phyloP scores from a whole-genome alignment of 495 filamentous ascomycete species.

The Penicillium desertorum region DNA sequence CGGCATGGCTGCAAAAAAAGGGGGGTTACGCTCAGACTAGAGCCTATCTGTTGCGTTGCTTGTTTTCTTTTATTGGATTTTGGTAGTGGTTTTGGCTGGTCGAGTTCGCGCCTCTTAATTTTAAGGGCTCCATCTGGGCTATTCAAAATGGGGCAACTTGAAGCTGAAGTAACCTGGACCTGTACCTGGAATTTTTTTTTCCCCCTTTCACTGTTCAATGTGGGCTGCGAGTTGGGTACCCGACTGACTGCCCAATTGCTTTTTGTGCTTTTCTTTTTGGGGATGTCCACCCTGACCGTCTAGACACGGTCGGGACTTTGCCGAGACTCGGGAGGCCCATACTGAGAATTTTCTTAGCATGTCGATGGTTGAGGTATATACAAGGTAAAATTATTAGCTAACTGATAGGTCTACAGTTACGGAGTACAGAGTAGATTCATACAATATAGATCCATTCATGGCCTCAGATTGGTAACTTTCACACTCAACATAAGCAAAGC shows the following conservation, averaged over 20 bases:
- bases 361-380: background rate
- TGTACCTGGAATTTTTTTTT: background rate
- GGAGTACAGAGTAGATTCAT: background rate
- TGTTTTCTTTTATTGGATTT: constrained; percentile 12
- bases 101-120: constrained; percentile 13
- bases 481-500: background rate
- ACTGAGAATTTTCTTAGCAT: background rate
- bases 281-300: background rate
- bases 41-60: constrained; percentile 14
- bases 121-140: constrained; percentile 15
- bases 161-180: background rate
- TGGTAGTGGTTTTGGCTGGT: background rate
- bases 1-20: constrained; percentile 24
- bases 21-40: constrained; percentile 14
- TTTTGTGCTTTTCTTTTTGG: background rate
- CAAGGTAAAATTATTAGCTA: background rate
- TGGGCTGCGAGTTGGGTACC: constrained; percentile 7
- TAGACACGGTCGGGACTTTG: constrained; percentile 1
- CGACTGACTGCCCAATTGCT: constrained; percentile 12
- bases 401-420: background rate
- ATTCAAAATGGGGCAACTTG: background rate
- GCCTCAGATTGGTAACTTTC: background rate
- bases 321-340: background rate
- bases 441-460: background rate
- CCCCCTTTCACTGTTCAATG: background rate